These are phyloP conservation scores for Xylariales sp. DNA, from an alignment of 2,329 filamentous ascomycete species.

Conservation along the genomic window DNA sequence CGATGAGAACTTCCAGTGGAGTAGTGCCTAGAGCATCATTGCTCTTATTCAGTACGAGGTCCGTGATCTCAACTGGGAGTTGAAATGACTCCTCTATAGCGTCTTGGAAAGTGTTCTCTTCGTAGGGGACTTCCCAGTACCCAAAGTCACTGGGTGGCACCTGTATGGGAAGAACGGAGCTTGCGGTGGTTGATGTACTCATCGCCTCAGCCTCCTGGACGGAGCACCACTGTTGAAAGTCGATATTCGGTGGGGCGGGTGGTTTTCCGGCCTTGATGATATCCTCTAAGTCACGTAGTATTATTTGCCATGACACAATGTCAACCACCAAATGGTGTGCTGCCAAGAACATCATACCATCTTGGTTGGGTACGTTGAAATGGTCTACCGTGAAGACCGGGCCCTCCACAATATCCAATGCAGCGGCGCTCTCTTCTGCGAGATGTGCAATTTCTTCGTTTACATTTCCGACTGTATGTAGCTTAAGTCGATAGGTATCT, in stretches of 20 bases:
- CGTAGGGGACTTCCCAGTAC: constrained; percentile 4
- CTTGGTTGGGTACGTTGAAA: constrained; percentile 10
- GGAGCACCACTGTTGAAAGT: constrained; percentile 32
- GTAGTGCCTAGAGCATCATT: constrained; percentile 4
- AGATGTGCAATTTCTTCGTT: background rate
- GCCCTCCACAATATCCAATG: constrained; percentile 16
- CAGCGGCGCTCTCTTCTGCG: constrained; percentile 1
- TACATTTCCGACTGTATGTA: too few species aligned
- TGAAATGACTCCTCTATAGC: constrained; percentile 4
- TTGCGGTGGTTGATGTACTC: too few species aligned
- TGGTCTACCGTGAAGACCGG: constrained; percentile 20
- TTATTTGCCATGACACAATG: constrained; percentile 39
- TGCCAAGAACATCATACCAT: constrained; percentile 24
- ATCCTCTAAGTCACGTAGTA: constrained; percentile 38
- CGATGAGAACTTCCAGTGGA: constrained; percentile 7
- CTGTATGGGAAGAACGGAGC: constrained; percentile 3
- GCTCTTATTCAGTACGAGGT: constrained; percentile 6
- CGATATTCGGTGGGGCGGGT: constrained; percentile 7
- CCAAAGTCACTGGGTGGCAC: background rate
- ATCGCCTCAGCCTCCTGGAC: constrained; percentile 3
- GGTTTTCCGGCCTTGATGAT: constrained; percentile 19
- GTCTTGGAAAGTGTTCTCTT: constrained; percentile 5
- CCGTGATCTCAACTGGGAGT: background rate
- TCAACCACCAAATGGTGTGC: constrained; percentile 37
- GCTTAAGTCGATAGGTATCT: constrained; percentile 1